Evolutionary conservation across 768 basidiomycete species (phyloP).

Genomic region (Suillus clintonianus): DNA sequence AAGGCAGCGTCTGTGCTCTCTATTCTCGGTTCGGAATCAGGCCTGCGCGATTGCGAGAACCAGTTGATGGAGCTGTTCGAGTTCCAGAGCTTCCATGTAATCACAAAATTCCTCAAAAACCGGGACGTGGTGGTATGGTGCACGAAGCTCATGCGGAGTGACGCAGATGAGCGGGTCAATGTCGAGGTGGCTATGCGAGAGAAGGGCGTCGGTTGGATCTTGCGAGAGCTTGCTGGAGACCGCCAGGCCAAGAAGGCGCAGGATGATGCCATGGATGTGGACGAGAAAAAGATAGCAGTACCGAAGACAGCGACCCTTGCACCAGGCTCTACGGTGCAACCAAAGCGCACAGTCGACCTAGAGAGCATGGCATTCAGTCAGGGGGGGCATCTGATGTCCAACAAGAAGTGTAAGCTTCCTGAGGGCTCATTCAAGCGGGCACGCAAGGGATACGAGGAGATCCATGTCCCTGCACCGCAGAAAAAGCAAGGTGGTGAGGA

Average conservation of each 20-base stretch:
- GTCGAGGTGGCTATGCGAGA: constrained; percentile 98
- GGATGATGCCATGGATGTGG: constrained; percentile 78
- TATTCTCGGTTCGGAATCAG: constrained; percentile 84
- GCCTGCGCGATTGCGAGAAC: constrained; percentile 91
- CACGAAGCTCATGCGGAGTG: constrained; percentile 89
- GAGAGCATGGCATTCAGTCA: constrained; percentile 96
- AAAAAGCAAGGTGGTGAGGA: constrained; percentile 61
- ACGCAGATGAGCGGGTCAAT: constrained; percentile 86
- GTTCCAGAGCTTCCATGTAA: constrained; percentile 87
- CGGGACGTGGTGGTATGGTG: constrained; percentile 97
- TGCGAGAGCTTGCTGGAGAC: constrained; percentile 85
- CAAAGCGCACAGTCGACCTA: constrained; percentile 83
- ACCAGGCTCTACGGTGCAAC: constrained; percentile 85
- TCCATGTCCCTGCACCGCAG: constrained; percentile 94
- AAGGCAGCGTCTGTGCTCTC: constrained; percentile 84
- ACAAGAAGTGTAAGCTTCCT: constrained; percentile 97
- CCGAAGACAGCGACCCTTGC: constrained; percentile 86
- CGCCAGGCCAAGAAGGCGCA: constrained; percentile 55
- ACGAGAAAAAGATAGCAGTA: constrained; percentile 53
- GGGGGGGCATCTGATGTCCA: constrained; percentile 96
- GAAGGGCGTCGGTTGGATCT: constrained; percentile 94
- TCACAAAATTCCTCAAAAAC: constrained; percentile 90
- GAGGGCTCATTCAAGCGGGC: constrained; percentile 97
- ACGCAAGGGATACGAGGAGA: constrained; percentile 97
- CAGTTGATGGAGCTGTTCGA: constrained; percentile 96